Conservation (phyloP, 2,329 filamentous ascomycete species). For the Myotisia sp. region DNA sequence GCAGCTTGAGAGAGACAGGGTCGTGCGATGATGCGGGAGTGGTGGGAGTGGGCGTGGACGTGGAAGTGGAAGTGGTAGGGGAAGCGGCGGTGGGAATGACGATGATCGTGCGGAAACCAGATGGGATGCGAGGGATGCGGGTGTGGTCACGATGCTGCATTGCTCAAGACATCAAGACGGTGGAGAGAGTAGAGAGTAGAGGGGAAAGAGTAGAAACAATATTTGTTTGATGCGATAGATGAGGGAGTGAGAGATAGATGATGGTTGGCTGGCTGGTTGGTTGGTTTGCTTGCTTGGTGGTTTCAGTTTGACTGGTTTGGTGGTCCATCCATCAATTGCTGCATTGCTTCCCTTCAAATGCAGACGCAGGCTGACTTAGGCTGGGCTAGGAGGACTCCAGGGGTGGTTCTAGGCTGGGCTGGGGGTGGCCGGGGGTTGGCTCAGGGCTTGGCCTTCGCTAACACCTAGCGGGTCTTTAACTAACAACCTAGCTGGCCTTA, state of each 20-base stretch:
- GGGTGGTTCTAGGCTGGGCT: no score
- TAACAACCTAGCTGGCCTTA: no score
- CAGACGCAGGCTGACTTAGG: background rate
- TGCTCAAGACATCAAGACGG: background rate
- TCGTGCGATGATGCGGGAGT: background rate
- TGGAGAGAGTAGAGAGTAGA: no score
- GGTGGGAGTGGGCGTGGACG: slow-evolving; percentile 3
- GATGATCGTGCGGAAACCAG: background rate
- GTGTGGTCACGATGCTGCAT: background rate
- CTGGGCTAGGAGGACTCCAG: no score
- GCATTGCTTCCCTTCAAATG: no score
- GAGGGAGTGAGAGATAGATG: background rate
- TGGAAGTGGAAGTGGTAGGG: background rate
- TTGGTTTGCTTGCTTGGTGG: background rate
- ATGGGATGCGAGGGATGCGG: background rate
- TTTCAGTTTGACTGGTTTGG: no score
- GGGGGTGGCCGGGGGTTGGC: no score
- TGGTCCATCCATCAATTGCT: background rate
- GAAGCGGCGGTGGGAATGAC: no score
- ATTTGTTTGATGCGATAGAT: background rate
- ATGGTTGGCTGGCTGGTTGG: background rate
- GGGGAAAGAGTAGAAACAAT: background rate
- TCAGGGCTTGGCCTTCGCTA: no score
- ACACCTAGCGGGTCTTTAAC: no score
- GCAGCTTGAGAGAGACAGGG: background rate